Evolutionary conservation across 805 yeast genomes (phyloP).

Genomic region (Saccharomycopsis synnaedendra): DNA sequence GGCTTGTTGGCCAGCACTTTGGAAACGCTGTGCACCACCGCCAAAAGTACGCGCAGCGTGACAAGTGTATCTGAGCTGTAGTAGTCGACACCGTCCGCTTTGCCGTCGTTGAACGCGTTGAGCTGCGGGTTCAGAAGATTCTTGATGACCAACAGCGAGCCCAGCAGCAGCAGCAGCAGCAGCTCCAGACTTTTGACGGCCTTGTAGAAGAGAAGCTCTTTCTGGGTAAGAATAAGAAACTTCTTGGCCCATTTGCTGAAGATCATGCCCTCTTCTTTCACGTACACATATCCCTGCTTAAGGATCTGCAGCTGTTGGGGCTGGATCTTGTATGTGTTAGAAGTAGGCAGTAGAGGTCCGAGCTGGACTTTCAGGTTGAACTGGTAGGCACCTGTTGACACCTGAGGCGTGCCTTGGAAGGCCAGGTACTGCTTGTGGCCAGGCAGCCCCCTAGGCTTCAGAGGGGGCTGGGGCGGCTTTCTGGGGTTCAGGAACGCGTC

Average conservation of each 20-base stretch:
- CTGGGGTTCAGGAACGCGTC: constrained; percentile 16
- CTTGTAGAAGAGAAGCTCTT: constrained; percentile 15
- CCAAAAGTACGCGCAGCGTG: constrained; percentile 3
- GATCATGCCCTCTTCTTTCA: constrained; percentile 16
- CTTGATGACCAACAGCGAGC: constrained; percentile 11
- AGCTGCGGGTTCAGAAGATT: constrained; percentile 15
- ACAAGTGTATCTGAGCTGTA: constrained; percentile 14
- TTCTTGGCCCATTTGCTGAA: constrained; percentile 17
- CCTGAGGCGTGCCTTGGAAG: background rate
- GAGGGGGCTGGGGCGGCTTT: constrained; percentile 16
- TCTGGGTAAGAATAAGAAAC: constrained; percentile 13
- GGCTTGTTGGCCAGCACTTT: constrained; percentile 23
- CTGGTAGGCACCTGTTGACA: constrained; percentile 7
- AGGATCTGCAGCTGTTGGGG: constrained; percentile 14
- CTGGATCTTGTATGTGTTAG: constrained; percentile 15
- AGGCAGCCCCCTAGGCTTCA: constrained; percentile 9
- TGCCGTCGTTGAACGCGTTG: constrained; percentile 15
- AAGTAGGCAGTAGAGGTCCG: constrained; percentile 16
- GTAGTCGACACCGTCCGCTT: constrained; percentile 17
- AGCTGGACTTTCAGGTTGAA: constrained; percentile 13
- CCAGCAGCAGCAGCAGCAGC: background rate
- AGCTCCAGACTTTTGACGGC: constrained; percentile 9
- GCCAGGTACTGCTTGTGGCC: background rate
- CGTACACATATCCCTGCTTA: constrained; percentile 15
- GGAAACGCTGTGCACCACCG: constrained; percentile 4